Conservation (phyloP, 225 moss, liverwort and hornwort genomes). For the Polytrichum formosum region DNA sequence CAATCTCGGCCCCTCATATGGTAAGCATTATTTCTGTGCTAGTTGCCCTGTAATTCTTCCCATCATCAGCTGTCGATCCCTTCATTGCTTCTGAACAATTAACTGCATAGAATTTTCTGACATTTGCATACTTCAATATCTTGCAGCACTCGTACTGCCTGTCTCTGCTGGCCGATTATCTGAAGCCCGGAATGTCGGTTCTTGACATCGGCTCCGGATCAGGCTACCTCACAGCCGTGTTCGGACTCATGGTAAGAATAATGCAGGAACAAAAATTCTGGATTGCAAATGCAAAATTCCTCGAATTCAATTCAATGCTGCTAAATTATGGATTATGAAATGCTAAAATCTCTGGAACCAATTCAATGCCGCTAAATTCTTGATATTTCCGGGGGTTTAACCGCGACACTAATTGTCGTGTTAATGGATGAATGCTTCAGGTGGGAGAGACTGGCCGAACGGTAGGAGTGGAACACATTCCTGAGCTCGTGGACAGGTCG, state of each 20-base stretch:
- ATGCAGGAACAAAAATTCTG: too few species aligned
- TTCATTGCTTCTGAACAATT: neutral
- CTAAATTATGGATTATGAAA: too few species aligned
- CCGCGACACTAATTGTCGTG: too few species aligned
- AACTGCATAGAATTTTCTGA: neutral
- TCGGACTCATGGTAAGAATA: slow-evolving; percentile 64
- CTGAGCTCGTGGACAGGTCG: slow-evolving; percentile 83
- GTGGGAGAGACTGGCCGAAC: slow-evolving; percentile 75
- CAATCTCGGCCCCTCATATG: slow-evolving; percentile 95
- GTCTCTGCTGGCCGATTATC: slow-evolving; percentile 68
- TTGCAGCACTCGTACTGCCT: slow-evolving; percentile 85
- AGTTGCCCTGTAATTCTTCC: too few species aligned
- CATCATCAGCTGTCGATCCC: neutral
- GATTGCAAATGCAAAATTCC: too few species aligned
- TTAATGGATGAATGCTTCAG: slow-evolving; percentile 5
- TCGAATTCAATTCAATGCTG: too few species aligned
- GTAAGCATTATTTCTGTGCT: slow-evolving; percentile 6
- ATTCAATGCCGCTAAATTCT: too few species aligned
- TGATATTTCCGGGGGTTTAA: too few species aligned
- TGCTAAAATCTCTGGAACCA: too few species aligned
- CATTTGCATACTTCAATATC: neutral
- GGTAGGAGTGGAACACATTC: slow-evolving; percentile 84
- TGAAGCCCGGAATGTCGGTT: slow-evolving; percentile 85
- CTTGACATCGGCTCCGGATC: slow-evolving; percentile 92
- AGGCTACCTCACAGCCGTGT: slow-evolving; percentile 90